These are phyloP conservation scores for Monosporascus sp. DNA, from an alignment of 2,329 filamentous ascomycete species.

Conservation along the genomic window DNA sequence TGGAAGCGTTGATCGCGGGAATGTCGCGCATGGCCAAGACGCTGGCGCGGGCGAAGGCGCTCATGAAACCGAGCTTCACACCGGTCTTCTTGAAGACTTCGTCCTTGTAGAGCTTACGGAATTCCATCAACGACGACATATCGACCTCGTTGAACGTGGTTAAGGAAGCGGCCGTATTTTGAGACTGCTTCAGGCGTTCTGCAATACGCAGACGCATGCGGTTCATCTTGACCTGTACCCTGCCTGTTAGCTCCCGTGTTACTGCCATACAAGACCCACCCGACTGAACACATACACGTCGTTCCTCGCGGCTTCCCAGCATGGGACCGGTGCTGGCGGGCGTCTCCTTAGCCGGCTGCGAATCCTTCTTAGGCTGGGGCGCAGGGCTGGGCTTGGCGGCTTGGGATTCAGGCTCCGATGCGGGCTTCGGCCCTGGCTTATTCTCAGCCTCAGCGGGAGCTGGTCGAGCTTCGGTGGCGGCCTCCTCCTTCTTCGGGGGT, in stretches of 20 bases:
- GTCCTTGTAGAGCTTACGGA: conserved; percentile 96
- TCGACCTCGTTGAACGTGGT: conserved; percentile 99
- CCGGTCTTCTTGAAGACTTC: conserved; percentile 93
- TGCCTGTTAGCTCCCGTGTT: neutral
- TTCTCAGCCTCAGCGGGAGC: conserved; percentile 36
- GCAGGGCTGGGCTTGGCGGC: conserved; percentile 28
- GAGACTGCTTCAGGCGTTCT: conserved; percentile 96
- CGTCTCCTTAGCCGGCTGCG: conserved; percentile 35
- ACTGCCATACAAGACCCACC: neutral
- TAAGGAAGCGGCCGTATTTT: conserved; percentile 94
- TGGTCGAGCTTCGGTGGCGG: conserved; percentile 28
- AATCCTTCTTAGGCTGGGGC: conserved; percentile 35
- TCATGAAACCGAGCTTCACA: conserved; percentile 99
- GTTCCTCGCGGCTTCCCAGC: conserved; percentile 76
- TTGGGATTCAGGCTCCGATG: conserved; percentile 36
- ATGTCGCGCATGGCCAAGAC: conserved; percentile 91
- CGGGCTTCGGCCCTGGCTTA: conserved; percentile 38
- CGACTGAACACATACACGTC: conserved; percentile 62
- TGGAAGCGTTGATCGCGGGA: conserved; percentile 93
- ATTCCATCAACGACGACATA: conserved; percentile 96
- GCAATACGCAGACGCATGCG: conserved; percentile 97
- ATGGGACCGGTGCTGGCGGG: conserved; percentile 32
- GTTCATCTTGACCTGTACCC: conserved; percentile 94
- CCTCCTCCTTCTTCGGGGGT: conserved; percentile 44
- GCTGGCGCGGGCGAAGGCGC: conserved; percentile 86